Percentiles rank a stretch among this genome's conserved stretches.
phyloP scores from a whole-genome alignment of 2,329 filamentous ascomycete genomes.

The Fusarium tricinctum region DNA sequence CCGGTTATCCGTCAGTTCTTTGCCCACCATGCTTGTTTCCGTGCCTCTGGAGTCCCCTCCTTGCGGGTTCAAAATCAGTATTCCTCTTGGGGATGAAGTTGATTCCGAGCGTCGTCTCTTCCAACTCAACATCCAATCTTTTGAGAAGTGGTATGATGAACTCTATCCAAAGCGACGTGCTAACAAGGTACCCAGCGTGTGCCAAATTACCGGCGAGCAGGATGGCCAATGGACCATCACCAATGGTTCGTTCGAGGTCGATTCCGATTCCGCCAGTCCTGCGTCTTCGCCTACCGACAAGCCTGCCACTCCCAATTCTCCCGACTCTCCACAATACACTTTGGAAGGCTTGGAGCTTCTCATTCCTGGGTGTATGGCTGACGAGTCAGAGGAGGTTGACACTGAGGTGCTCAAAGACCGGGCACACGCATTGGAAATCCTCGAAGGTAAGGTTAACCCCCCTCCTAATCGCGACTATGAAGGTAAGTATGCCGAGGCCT shows the following conservation, averaged over 20 bases:
- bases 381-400: neutral
- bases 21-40: conserved; percentile 8
- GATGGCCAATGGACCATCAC: neutral
- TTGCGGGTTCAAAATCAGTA: conserved; percentile 15
- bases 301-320: neutral
- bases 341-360: conserved; percentile 3
- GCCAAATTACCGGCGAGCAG: neutral
- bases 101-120: conserved; percentile 3
- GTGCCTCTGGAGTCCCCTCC: too few relatives aligned
- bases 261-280: neutral
- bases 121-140: conserved; percentile 22
- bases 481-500: conserved; percentile 13
- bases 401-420: conserved; percentile 11
- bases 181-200: neutral
- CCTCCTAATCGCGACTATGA: conserved; percentile 18
- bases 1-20: neutral
- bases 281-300: neutral
- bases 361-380: neutral
- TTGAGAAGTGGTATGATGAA: conserved; percentile 17
- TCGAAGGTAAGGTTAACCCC: conserved; percentile 27
- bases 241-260: conserved; percentile 2
- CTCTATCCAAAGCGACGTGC: conserved; percentile 5
- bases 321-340: neutral
- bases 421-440: conserved; percentile 12
- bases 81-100: conserved; percentile 9